phyloP scores from a whole-genome alignment of 768 basidiomycete species.

The Boletus reticuloceps region DNA sequence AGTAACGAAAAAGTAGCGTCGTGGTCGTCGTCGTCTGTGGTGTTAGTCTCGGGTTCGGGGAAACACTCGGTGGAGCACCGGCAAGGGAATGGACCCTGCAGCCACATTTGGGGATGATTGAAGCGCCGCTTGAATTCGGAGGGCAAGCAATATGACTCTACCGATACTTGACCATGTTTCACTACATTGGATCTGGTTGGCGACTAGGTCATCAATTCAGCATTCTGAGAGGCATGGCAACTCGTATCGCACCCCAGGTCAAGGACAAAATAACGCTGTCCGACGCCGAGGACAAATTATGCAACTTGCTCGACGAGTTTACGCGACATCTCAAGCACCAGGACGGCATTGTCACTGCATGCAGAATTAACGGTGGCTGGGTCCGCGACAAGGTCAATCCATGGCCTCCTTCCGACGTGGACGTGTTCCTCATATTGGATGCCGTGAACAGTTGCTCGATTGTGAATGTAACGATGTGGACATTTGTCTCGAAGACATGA shows the following conservation, averaged over 20 bases:
- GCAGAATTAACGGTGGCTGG: slow-evolving; percentile 97
- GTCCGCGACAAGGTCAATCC: slow-evolving; percentile 89
- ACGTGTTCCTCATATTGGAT: slow-evolving; percentile 12
- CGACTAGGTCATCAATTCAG: slow-evolving; percentile 5
- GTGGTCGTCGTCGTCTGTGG: slow-evolving; percentile 10
- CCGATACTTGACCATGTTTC: background rate
- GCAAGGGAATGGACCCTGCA: slow-evolving; percentile 4
- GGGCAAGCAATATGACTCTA: background rate
- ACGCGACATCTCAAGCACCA: slow-evolving; percentile 51
- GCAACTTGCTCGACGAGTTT: slow-evolving; percentile 79
- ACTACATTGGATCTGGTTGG: slow-evolving; percentile 1
- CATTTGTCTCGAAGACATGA: slow-evolving; percentile 84
- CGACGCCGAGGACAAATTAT: slow-evolving; percentile 65
- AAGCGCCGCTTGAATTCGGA: slow-evolving; percentile 25
- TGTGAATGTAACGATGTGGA: slow-evolving; percentile 89
- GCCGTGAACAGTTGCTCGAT: slow-evolving; percentile 63
- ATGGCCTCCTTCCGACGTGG: slow-evolving; percentile 4
- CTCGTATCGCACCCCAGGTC: slow-evolving; percentile 31
- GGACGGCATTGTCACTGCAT: slow-evolving; percentile 56
- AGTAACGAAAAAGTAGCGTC: background rate
- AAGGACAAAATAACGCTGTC: slow-evolving; percentile 53
- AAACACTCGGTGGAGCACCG: slow-evolving; percentile 18
- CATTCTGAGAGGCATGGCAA: slow-evolving; percentile 28
- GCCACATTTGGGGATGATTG: slow-evolving; percentile 20
- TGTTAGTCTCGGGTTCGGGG: slow-evolving; percentile 10